Conservation (phyloP, 2,329 filamentous ascomycete genomes). For the Botrytis galanthina region DNA sequence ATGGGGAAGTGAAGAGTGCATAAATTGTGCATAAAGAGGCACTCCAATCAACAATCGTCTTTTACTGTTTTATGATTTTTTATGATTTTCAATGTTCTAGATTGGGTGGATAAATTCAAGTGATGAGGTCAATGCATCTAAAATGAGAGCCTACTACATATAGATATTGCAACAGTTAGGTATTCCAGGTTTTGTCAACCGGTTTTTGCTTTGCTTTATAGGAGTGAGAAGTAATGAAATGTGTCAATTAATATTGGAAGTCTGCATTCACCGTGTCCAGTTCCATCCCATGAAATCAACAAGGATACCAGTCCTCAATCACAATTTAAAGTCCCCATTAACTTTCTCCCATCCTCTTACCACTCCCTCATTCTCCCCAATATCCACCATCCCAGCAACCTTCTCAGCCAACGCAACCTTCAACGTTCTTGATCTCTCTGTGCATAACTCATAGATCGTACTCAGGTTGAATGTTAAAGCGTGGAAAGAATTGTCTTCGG, state of each 20-base stretch:
- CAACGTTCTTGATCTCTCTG: conserved; percentile 66
- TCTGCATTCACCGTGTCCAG: not conserved
- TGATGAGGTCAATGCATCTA: not conserved
- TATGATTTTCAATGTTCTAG: not conserved
- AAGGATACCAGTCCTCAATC: not conserved
- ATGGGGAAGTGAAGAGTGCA: not conserved
- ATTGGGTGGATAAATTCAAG: not conserved
- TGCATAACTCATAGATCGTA: conserved; percentile 89
- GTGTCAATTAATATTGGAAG: not conserved
- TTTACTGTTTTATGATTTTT: not conserved
- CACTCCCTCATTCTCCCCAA: not conserved
- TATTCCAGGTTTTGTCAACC: not conserved
- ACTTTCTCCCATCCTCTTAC: conserved; percentile 36
- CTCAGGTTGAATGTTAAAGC: conserved; percentile 84
- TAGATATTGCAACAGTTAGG: not conserved
- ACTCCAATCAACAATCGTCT: conserved; percentile 1
- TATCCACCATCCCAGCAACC: conserved; percentile 49
- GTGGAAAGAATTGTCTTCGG: conserved; percentile 65
- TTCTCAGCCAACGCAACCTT: conserved; percentile 72
- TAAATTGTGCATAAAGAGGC: not conserved
- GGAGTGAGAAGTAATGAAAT: not conserved
- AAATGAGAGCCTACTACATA: not conserved
- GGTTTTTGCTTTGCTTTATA: not conserved
- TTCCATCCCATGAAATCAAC: too few species aligned
- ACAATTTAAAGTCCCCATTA: conserved; percentile 39